Evolutionary conservation across 352 stramenopile species (phyloP).

Genomic region (Pythium biforme): DNA sequence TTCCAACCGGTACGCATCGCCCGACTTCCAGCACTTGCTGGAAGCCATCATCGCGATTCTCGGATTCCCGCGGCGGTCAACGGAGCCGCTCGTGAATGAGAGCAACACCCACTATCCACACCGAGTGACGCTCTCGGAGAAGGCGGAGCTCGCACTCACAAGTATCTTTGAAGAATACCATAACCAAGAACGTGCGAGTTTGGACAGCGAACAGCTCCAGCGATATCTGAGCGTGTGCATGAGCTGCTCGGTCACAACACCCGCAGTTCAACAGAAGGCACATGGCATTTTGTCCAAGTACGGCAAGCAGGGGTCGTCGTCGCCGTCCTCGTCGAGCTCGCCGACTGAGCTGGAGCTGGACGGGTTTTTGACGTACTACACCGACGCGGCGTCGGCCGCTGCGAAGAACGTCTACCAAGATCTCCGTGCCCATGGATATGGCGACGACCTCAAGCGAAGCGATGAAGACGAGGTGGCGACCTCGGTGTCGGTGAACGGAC

Average conservation of each 20-base stretch:
- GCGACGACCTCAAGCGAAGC: constrained; percentile 72
- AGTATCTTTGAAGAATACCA: constrained; percentile 79
- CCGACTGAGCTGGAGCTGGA: constrained; percentile 53
- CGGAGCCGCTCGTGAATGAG: constrained; percentile 66
- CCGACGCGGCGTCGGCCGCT: constrained; percentile 65
- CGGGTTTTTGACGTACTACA: constrained; percentile 83
- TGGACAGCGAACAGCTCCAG: constrained; percentile 62
- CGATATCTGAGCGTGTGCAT: constrained; percentile 74
- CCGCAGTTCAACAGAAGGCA: constrained; percentile 64
- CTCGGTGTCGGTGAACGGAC: constrained; percentile 36
- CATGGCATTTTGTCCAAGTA: constrained; percentile 72
- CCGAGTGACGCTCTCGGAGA: constrained; percentile 66
- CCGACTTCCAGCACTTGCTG: constrained; percentile 87
- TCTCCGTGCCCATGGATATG: constrained; percentile 77
- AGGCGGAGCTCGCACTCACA: constrained; percentile 66
- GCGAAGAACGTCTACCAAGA: constrained; percentile 81
- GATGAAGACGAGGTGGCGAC: constrained; percentile 16
- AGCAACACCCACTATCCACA: constrained; percentile 69
- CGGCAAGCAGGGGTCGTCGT: constrained; percentile 36
- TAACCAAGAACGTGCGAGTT: constrained; percentile 25
- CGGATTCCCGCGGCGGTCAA: constrained; percentile 58
- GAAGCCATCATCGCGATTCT: constrained; percentile 87
- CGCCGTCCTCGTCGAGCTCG: constrained; percentile 25
- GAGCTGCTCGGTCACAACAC: constrained; percentile 46
- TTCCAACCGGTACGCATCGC: constrained; percentile 57